Conservation (phyloP, 192 early-diverging fungal species). For the Funneliformis mosseae region DNA sequence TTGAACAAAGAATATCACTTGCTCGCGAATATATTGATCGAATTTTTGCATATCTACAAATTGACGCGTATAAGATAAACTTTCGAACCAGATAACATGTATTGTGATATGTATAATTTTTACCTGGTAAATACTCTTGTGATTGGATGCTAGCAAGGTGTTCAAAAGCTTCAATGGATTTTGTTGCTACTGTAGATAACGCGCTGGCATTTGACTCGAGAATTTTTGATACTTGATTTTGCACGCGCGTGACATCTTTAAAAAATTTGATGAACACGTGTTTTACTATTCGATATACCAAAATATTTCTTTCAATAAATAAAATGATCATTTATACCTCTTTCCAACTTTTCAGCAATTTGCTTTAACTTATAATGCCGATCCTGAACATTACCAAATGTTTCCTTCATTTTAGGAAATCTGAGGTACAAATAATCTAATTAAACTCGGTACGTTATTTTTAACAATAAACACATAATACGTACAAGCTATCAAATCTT, state of each 20-base stretch:
- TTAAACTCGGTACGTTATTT: neutral
- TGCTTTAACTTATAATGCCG: neutral
- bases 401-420: neutral
- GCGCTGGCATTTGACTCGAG: conserved; percentile 32
- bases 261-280: neutral
- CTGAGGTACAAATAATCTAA: neutral
- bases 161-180: conserved; percentile 49
- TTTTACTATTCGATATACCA: conserved; percentile 1
- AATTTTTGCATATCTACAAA: conserved; percentile 12
- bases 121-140: conserved; percentile 46
- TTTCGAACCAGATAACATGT: no score
- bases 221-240: conserved; percentile 21
- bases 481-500: conserved; percentile 14
- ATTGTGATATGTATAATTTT: neutral
- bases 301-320: neutral
- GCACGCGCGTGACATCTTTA: conserved; percentile 6
- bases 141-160: conserved; percentile 50
- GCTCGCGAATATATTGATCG: conserved; percentile 25
- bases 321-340: conserved; percentile 14
- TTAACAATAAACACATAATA: neutral
- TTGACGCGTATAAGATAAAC: neutral
- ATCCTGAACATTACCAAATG: neutral
- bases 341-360: conserved; percentile 5
- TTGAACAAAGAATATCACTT: conserved; percentile 13
- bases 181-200: conserved; percentile 35